Percentiles rank a stretch among this genome's conserved stretches.
These are phyloP conservation scores for Rhizopogon vinicolor DNA, from an alignment of 768 basidiomycete genomes.

Conservation along the genomic window DNA sequence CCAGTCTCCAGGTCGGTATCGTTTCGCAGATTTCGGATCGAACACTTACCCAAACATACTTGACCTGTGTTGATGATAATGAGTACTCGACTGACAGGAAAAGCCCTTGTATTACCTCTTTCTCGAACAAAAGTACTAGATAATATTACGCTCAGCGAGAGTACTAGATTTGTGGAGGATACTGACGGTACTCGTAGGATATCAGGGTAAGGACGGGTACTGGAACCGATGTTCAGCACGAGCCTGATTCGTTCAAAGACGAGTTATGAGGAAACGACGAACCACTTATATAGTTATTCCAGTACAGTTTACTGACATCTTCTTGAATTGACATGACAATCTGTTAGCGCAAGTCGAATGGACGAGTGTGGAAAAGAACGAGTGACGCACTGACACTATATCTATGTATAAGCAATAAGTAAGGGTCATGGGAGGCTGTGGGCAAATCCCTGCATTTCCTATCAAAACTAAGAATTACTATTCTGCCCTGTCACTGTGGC, in stretches of 20 bases:
- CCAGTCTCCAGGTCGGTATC: neutral
- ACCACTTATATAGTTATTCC: neutral
- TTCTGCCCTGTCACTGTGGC: no score
- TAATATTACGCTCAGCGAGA: neutral
- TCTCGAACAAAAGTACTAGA: neutral
- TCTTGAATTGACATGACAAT: neutral
- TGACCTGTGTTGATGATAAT: neutral
- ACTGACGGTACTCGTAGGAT: neutral
- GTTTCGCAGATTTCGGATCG: no score
- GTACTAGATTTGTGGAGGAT: neutral
- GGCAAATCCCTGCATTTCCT: no score
- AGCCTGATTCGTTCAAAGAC: neutral
- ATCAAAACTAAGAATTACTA: no score
- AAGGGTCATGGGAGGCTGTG: no score
- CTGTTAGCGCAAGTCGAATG: neutral
- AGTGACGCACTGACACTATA: no score
- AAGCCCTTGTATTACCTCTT: neutral
- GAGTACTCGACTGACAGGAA: neutral
- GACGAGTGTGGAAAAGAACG: neutral
- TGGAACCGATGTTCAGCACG: neutral
- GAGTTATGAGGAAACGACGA: neutral
- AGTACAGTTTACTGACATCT: neutral
- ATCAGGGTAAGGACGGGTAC: neutral
- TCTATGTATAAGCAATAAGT: no score
- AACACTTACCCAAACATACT: neutral